Conservation (phyloP, 2,329 filamentous ascomycete species). For the Colletotrichum sp. region DNA sequence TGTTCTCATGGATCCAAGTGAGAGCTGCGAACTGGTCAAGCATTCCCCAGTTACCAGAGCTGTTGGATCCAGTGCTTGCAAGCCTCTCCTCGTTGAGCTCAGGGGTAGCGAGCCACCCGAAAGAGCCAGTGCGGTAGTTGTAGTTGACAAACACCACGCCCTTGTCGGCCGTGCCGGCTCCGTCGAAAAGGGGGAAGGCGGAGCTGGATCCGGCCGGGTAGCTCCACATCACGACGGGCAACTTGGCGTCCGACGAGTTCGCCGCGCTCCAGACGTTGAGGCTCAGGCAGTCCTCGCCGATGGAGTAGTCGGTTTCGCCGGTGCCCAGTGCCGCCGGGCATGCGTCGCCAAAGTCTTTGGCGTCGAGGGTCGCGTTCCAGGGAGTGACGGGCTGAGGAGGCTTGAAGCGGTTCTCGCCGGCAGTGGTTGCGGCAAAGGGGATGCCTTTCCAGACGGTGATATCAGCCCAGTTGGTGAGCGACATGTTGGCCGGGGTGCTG, state of each 20-base stretch:
- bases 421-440: not conserved
- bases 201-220: not conserved
- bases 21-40: not conserved
- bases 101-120: not conserved
- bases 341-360: not conserved
- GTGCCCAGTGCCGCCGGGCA: not conserved
- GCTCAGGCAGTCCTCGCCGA: constrained; percentile 35
- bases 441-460: not conserved
- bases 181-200: not conserved
- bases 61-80: not conserved
- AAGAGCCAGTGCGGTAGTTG: not conserved
- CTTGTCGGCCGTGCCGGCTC: not conserved
- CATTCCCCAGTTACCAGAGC: not conserved
- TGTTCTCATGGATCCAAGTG: not conserved
- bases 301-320: not conserved
- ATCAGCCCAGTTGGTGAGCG: constrained; percentile 4
- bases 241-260: constrained; percentile 25
- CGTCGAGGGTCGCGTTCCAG: not conserved
- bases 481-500: not conserved
- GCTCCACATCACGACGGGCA: constrained; percentile 32
- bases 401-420: not conserved
- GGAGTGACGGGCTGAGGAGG: not conserved
- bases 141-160: not conserved
- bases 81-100: not conserved
- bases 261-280: constrained; percentile 36